Conservation (phyloP, 352 stramenopile genomes). For the Halophytophthora batemanensis region DNA sequence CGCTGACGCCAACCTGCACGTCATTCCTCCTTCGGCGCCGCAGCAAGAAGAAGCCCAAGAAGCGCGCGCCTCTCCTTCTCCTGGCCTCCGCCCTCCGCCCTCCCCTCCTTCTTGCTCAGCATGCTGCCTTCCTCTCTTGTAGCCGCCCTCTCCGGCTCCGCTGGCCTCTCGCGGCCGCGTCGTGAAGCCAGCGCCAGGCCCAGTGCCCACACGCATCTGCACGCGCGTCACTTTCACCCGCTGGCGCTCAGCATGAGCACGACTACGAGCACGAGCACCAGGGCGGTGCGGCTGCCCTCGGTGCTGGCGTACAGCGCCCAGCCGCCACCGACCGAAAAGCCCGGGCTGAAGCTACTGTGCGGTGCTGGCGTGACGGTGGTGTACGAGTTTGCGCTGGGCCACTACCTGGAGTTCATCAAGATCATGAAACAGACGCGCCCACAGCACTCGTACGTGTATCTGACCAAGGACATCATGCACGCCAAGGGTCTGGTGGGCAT, state of each 20-base stretch:
- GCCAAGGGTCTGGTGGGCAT: constrained; percentile 88
- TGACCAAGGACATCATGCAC: constrained; percentile 83
- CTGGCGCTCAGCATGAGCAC: constrained; percentile 19
- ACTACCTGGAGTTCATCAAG: constrained; percentile 94
- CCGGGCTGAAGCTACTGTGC: constrained; percentile 80
- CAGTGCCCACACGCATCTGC: neutral
- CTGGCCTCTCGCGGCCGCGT: neutral
- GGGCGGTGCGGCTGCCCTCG: neutral
- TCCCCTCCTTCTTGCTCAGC: neutral
- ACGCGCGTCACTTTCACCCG: constrained; percentile 9
- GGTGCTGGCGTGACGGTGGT: constrained; percentile 78
- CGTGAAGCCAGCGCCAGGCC: constrained; percentile 7
- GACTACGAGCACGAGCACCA: neutral
- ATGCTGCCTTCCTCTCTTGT: constrained; percentile 18
- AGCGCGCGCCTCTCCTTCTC: constrained; percentile 9
- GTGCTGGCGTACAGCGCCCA: constrained; percentile 25
- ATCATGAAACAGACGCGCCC: constrained; percentile 91
- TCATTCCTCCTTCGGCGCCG: neutral
- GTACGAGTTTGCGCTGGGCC: constrained; percentile 87
- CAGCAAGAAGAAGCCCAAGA: constrained; percentile 9
- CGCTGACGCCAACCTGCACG: no score
- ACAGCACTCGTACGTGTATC: constrained; percentile 69
- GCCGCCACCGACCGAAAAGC: constrained; percentile 38
- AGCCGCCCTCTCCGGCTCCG: constrained; percentile 14
- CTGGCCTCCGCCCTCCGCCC: neutral